Evolutionary conservation across 2,329 filamentous ascomycete genomes (phyloP), one percentile per base, ranked within the genome.

Genomic region (Neoscytalidium dimidiatum): DNA sequence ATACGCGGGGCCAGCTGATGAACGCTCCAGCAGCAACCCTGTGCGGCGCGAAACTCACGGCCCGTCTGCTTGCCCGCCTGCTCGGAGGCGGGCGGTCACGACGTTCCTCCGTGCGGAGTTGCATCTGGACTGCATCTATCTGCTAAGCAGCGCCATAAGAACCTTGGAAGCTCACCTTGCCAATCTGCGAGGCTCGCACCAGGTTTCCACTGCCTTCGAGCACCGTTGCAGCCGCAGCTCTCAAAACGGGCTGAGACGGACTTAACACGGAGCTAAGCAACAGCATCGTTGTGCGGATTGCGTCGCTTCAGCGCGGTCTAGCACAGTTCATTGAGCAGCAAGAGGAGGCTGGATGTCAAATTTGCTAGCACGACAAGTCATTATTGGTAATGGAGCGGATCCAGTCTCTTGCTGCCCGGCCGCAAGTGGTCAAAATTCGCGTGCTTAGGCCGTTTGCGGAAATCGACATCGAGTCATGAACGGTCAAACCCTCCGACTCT

Each of bases 381-480:
- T 6, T 2, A 33, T 52, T 35, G 41, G 21, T 60, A 29, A 46
- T 60, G 4, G 38, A 31, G 56, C 33, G 56, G 56, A 46, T n/a
- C 53, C 17, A 14, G 17, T 23, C 17, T 21, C 11, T 26, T 58
- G 38, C 53, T 60, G 9, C 29, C 13, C 28, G 19, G 28, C 49
- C 49, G 17, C 21, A 43, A 57, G 19, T 19, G 31, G 35, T 41
- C 35, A 43, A 26, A 9, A 13, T 60, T 33, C 38, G 28, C 52
- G 49, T 57, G 52, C 35, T n/a, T 29, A 31, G 21, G 8, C 52
- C 52, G 35, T 44, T 46, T 60, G 26, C 41, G 28, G 56, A 38
- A 60, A 23, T 33, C 56, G 14, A 33, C 41, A 13, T 31, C 41
- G 56, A 60, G 56, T 60, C 56, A 60, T 60, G 56, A n/a, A 19